phyloP scores from a whole-genome alignment of 257 asterid genomes.

The Apocynum venetum region DNA sequence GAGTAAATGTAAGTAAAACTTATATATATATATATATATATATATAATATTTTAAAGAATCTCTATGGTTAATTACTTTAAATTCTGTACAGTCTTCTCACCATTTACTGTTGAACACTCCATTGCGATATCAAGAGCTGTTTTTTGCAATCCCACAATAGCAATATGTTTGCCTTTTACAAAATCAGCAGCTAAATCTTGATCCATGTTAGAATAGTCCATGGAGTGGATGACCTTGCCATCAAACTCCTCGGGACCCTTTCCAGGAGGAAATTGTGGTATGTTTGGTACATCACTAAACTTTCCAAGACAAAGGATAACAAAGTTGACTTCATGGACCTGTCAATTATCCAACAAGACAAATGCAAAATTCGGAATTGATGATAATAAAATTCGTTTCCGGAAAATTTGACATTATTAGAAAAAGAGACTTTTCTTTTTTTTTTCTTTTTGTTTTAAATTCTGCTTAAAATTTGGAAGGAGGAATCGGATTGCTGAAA shows the following conservation, averaged over 20 bases:
- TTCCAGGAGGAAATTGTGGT: constrained; percentile 36
- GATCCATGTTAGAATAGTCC: constrained; percentile 41
- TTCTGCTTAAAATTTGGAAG: too few relatives aligned
- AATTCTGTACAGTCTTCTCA: background rate
- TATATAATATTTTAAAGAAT: too few relatives aligned
- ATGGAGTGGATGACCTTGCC: constrained; percentile 46
- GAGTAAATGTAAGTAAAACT: background rate
- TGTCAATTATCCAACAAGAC: constrained; percentile 7
- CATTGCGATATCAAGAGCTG: constrained; percentile 49
- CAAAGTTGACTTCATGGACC: constrained; percentile 35
- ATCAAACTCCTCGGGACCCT: constrained; percentile 39
- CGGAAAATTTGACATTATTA: too few relatives aligned
- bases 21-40: too few relatives aligned
- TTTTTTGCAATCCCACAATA: constrained; percentile 46
- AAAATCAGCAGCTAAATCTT: constrained; percentile 22
- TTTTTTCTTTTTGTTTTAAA: too few relatives aligned
- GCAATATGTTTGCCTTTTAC: constrained; percentile 34
- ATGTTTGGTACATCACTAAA: constrained; percentile 38
- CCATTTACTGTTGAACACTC: constrained; percentile 39
- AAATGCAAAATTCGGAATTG: background rate
- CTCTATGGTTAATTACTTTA: too few relatives aligned
- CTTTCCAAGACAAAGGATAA: constrained; percentile 39
- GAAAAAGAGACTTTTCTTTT: too few relatives aligned
- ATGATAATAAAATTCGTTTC: too few relatives aligned
- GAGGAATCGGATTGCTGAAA: too few relatives aligned